A percentile compares a stretch with the other conserved stretches of the same genome.
Conservation (phyloP, 2,329 filamentous ascomycete genomes). For the Stagonosporopsis cucurbitacearum region DNA sequence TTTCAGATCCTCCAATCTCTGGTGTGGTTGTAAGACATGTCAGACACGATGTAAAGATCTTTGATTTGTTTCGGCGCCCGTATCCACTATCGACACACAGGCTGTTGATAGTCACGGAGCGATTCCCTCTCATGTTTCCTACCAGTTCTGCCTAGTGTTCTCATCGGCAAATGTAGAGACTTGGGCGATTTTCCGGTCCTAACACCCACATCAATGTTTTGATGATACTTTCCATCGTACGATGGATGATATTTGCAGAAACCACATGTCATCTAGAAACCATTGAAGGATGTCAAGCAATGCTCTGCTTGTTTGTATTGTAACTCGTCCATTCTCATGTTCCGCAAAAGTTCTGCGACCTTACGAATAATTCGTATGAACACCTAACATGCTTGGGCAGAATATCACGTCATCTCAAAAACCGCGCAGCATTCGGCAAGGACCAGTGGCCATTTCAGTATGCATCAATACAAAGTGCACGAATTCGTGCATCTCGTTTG, state of each 20-base stretch:
- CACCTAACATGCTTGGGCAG: too few relatives aligned
- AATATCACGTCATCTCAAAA: too few relatives aligned
- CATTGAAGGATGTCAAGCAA: background rate
- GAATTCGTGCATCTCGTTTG: too few relatives aligned
- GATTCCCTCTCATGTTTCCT: background rate
- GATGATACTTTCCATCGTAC: background rate
- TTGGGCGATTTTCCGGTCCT: too few relatives aligned
- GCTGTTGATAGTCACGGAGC: background rate
- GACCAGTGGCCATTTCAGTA: too few relatives aligned
- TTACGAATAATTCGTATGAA: too few relatives aligned
- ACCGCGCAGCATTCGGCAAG: too few relatives aligned
- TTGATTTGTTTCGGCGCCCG: background rate
- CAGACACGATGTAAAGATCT: background rate
- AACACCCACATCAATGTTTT: background rate
- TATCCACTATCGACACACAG: background rate
- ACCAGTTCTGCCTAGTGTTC: background rate
- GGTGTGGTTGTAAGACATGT: background rate
- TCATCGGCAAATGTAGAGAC: background rate
- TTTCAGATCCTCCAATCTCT: background rate
- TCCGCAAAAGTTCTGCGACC: too few relatives aligned
- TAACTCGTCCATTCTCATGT: too few relatives aligned
- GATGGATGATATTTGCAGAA: background rate
- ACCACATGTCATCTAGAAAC: background rate
- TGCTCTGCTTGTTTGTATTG: too few relatives aligned
- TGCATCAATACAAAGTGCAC: too few relatives aligned